Evolutionary conservation across 352 stramenopile species (phyloP).

Genomic region (Pythium dissotocum): DNA sequence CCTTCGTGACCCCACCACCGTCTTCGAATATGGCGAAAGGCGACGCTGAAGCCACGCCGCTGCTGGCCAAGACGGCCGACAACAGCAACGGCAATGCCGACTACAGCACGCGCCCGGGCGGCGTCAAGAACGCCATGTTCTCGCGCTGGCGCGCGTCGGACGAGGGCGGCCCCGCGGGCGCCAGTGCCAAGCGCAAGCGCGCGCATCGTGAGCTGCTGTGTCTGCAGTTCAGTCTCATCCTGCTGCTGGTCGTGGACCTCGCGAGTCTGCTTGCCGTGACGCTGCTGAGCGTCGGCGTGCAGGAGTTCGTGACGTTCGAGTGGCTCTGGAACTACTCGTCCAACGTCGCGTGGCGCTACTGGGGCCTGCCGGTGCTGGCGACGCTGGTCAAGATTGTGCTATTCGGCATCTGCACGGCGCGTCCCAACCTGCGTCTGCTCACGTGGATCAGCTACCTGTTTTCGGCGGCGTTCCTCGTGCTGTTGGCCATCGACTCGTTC

Average conservation of each 20-base stretch:
- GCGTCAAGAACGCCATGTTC: slow-evolving; percentile 43
- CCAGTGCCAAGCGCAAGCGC: slow-evolving; percentile 13
- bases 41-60: slow-evolving; percentile 37
- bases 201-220: slow-evolving; percentile 55
- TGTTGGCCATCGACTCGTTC: slow-evolving; percentile 78
- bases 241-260: slow-evolving; percentile 56
- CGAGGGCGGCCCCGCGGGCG: slow-evolving; percentile 14
- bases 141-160: slow-evolving; percentile 54
- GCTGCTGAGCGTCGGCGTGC: slow-evolving; percentile 48
- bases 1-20: neutral
- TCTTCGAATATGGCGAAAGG: slow-evolving; percentile 1
- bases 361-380: slow-evolving; percentile 65
- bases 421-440: slow-evolving; percentile 38
- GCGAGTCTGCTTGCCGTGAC: slow-evolving; percentile 51
- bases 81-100: slow-evolving; percentile 8
- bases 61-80: slow-evolving; percentile 33
- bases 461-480: slow-evolving; percentile 52
- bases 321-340: slow-evolving; percentile 54
- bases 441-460: slow-evolving; percentile 54
- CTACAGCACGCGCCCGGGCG: neutral
- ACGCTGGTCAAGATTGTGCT: slow-evolving; percentile 63
- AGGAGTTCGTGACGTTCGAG: slow-evolving; percentile 33
- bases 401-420: slow-evolving; percentile 54
- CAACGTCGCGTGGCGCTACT: slow-evolving; percentile 68
- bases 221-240: slow-evolving; percentile 65